Evolutionary conservation across 306 rosid species (phyloP).

Genomic region (Pueraria montana): DNA sequence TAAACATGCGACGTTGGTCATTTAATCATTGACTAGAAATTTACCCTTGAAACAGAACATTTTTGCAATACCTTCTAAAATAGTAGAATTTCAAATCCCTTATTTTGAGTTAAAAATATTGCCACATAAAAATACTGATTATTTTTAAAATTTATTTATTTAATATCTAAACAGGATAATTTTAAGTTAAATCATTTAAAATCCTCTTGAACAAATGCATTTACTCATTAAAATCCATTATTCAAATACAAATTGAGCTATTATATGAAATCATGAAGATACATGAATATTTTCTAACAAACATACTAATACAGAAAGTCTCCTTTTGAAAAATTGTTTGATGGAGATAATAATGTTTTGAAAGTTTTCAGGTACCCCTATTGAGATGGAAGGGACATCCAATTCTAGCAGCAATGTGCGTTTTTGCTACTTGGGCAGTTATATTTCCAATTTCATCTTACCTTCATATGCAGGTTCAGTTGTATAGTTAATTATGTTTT

Average conservation of each 20-base stretch:
- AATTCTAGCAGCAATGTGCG: slow-evolving; percentile 71
- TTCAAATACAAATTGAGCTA: background rate
- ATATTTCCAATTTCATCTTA: background rate
- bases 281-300: background rate
- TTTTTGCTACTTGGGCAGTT: background rate
- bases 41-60: too few species aligned
- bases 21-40: too few species aligned
- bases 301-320: background rate
- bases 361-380: slow-evolving; percentile 63
- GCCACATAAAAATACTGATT: background rate
- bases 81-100: background rate
- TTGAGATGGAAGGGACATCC: slow-evolving; percentile 90
- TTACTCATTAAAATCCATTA: background rate
- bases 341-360: background rate
- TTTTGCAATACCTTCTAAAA: background rate
- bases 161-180: background rate
- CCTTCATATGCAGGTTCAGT: background rate
- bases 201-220: background rate
- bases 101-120: background rate
- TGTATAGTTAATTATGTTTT: background rate
- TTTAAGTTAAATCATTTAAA: background rate
- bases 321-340: background rate
- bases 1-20: background rate
- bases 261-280: background rate
- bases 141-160: background rate